Conservation (phyloP, 2,329 filamentous ascomycete species). For the Apiospora hydei region DNA sequence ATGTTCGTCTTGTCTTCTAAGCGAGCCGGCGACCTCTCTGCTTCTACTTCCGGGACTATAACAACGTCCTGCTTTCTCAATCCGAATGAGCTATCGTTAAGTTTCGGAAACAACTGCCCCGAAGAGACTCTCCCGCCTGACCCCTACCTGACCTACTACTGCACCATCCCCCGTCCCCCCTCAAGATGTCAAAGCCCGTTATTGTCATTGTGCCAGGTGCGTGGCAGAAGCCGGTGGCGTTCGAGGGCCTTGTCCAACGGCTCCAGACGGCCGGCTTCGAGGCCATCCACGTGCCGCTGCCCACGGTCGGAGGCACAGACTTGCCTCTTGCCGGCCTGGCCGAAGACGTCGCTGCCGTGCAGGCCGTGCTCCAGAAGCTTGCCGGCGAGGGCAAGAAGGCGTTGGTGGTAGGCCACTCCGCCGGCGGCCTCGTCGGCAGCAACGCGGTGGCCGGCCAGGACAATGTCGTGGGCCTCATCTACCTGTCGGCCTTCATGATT, state of each 20-base stretch:
- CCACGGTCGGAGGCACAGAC: slow-evolving; percentile 24
- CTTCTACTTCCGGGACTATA: background rate
- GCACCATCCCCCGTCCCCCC: background rate
- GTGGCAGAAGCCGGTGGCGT: slow-evolving; percentile 25
- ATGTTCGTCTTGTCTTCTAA: background rate
- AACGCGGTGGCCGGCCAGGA: slow-evolving; percentile 23
- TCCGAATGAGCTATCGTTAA: background rate
- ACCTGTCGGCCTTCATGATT: slow-evolving; percentile 26
- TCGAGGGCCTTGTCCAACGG: background rate
- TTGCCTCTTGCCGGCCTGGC: slow-evolving; percentile 24
- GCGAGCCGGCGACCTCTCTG: background rate
- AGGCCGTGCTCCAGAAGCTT: slow-evolving; percentile 13
- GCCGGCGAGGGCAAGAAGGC: slow-evolving; percentile 18
- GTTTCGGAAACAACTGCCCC: background rate
- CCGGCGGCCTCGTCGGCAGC: slow-evolving; percentile 26
- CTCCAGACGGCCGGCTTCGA: slow-evolving; percentile 23
- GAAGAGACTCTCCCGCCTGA: background rate
- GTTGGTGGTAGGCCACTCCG: slow-evolving; percentile 24
- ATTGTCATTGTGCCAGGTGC: slow-evolving; percentile 26
- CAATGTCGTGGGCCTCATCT: slow-evolving; percentile 27
- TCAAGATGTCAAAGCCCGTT: slow-evolving; percentile 25
- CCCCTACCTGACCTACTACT: background rate
- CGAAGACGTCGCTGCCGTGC: slow-evolving; percentile 27
- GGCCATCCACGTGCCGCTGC: slow-evolving; percentile 16
- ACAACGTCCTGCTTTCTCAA: background rate